Conservation (phyloP, 768 basidiomycete genomes). For the Tricholoma terreum region DNA sequence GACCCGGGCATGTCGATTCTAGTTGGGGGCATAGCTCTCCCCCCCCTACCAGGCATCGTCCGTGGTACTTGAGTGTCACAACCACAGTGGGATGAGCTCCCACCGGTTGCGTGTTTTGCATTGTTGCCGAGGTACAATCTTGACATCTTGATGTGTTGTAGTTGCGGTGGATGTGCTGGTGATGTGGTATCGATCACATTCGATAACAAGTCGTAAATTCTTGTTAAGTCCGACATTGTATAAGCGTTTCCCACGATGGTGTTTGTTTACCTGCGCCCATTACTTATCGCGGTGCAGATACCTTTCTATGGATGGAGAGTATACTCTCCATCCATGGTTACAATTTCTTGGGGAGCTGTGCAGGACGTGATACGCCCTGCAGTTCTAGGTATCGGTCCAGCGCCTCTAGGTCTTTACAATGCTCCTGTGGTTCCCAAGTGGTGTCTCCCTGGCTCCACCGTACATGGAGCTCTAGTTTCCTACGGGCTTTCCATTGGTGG, state of each 20-base stretch:
- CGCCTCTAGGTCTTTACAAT: slow-evolving; percentile 24
- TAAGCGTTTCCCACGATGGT: neutral
- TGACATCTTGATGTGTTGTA: too few species aligned
- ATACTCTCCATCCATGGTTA: neutral
- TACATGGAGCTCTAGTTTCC: slow-evolving; percentile 3
- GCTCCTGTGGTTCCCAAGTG: slow-evolving; percentile 1
- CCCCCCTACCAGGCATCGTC: too few species aligned
- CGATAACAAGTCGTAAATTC: too few species aligned
- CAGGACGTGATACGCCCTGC: slow-evolving; percentile 18
- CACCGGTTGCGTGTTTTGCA: too few species aligned
- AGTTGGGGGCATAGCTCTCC: too few species aligned
- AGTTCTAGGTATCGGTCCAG: slow-evolving; percentile 30
- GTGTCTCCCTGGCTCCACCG: slow-evolving; percentile 1
- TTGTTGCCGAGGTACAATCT: too few species aligned
- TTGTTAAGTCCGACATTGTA: too few species aligned
- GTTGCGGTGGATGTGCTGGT: too few species aligned
- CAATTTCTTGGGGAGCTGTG: neutral
- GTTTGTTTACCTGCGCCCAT: neutral
- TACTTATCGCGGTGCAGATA: neutral
- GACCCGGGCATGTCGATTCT: too few species aligned
- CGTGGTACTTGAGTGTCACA: too few species aligned
- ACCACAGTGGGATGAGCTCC: too few species aligned
- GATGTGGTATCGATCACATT: too few species aligned
- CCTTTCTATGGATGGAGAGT: neutral
- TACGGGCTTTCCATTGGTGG: neutral